Base-by-base conservation (phyloP, 371 early-diverging fungal genomes). In the Lichtheimia ornata region DNA sequence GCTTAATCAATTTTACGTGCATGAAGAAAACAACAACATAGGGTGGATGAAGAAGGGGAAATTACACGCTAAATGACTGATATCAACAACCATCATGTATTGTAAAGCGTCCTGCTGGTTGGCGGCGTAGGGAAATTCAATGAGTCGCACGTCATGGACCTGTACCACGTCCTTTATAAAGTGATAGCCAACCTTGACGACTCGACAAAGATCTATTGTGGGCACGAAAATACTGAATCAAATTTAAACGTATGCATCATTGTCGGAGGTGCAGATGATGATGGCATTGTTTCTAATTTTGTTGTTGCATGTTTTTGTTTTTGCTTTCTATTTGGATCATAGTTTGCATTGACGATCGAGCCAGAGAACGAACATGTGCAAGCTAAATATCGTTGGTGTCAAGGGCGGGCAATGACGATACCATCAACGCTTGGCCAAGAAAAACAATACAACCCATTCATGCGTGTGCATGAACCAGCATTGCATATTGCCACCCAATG, bases 81-180 rank as follows among this genome's bases (percentile, higher is more conserved):
- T 35, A 6, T 11, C 0, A 30, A 11, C 3, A 28, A 28, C 28
- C 4, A 28, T 7, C 0, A 35, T 35, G 35, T 35, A 22, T 22
- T 22, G 22, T 22, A 35, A 35, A 35, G 35, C 9, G 35, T 11
- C 2, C 43, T 75, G 11, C 74, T 79, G 67, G 60, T 73, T 4
- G 84, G 71, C 15, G 93, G 94, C 5, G 91, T 97, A 58, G 97
- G 97, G 2, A 84, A 93, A 40, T 94, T 96, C 72, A 95, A 95
- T 70, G 97, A 97, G 66, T 96, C 96, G 11, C 90, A 89, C 17
- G 88, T 94, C 0, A 79, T 85, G 18, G 89, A 94, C 58, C 94
- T 96, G 95, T 80, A 92, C 70, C 75, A 81, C 40, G 88, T 89
- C 28, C 78, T 97, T 58, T 83, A 88, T 56, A 82, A 84, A 30